phyloP scores from a whole-genome alignment of 2,329 filamentous ascomycete genomes.

The Cladophialophora exuberans region DNA sequence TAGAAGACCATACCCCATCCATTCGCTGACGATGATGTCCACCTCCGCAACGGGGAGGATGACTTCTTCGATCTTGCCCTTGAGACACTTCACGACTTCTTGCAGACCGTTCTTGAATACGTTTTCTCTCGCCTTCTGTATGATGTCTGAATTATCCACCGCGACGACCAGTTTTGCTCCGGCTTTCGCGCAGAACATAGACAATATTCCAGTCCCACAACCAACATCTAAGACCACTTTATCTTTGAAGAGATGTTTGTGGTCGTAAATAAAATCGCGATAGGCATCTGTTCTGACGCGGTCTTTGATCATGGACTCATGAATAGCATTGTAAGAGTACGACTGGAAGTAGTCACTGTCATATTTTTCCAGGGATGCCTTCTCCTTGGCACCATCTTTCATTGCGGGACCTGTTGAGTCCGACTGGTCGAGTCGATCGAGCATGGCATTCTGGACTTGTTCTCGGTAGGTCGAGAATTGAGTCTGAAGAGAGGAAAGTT shows the following conservation, averaged over 20 bases:
- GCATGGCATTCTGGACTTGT: constrained; percentile 68
- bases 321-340: constrained; percentile 77
- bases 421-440: constrained; percentile 63
- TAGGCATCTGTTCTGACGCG: constrained; percentile 86
- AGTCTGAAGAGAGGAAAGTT: constrained; percentile 61
- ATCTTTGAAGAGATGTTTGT: constrained; percentile 82
- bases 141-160: constrained; percentile 90
- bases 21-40: constrained; percentile 94
- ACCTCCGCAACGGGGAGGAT: constrained; percentile 75
- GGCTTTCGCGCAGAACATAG: constrained; percentile 91
- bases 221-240: constrained; percentile 91
- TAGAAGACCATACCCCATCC: constrained; percentile 94
- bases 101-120: constrained; percentile 78
- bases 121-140: constrained; percentile 82
- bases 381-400: constrained; percentile 46
- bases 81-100: constrained; percentile 74
- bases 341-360: constrained; percentile 66
- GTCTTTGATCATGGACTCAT: constrained; percentile 96
- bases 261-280: constrained; percentile 90
- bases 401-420: constrained; percentile 36
- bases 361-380: constrained; percentile 41
- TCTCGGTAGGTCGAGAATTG: constrained; percentile 69
- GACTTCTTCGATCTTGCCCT: constrained; percentile 88
- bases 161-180: constrained; percentile 85
- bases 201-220: constrained; percentile 82